Evolutionary conservation across 2,329 filamentous ascomycete genomes (phyloP).

Genomic region (Pyrenochaeta sp.): DNA sequence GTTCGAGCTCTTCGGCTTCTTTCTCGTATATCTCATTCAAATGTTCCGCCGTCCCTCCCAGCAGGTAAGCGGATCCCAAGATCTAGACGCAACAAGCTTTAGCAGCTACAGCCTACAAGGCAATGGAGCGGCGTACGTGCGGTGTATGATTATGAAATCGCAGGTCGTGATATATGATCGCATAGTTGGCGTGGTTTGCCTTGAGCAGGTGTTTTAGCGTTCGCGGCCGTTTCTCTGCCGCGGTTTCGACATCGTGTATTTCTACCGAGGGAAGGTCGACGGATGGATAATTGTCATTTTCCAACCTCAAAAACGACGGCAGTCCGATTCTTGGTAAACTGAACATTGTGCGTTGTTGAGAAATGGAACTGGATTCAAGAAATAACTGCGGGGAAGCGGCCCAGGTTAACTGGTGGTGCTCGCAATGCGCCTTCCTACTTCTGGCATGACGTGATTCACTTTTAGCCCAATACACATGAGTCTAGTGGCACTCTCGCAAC

Average conservation of each 20-base stretch:
- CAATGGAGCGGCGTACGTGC: conserved; percentile 62
- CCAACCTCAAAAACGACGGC: conserved; percentile 26
- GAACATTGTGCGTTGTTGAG: conserved; percentile 27
- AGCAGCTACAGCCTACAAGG: conserved; percentile 32
- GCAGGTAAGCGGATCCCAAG: conserved; percentile 82
- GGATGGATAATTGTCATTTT: conserved; percentile 27
- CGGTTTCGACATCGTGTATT: conserved; percentile 80
- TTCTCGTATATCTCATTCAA: conserved; percentile 82
- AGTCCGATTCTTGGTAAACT: conserved; percentile 28
- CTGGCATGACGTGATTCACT: conserved; percentile 30
- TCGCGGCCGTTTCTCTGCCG: conserved; percentile 77
- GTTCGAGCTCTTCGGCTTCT: conserved; percentile 74
- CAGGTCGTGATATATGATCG: conserved; percentile 78
- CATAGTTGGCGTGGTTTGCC: conserved; percentile 89
- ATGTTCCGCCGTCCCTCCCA: conserved; percentile 77
- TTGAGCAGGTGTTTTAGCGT: conserved; percentile 90
- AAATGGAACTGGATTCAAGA: conserved; percentile 11
- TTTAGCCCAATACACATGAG: background rate
- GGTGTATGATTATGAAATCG: conserved; percentile 83
- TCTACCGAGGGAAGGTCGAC: conserved; percentile 70
- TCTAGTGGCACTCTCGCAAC: conserved; percentile 17
- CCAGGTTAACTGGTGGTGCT: conserved; percentile 15
- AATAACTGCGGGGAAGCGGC: conserved; percentile 28
- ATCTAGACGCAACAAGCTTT: conserved; percentile 59
- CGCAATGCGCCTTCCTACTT: conserved; percentile 24